phyloP scores from a whole-genome alignment of 177 flowering plant species.

The Telopea speciosissima region DNA sequence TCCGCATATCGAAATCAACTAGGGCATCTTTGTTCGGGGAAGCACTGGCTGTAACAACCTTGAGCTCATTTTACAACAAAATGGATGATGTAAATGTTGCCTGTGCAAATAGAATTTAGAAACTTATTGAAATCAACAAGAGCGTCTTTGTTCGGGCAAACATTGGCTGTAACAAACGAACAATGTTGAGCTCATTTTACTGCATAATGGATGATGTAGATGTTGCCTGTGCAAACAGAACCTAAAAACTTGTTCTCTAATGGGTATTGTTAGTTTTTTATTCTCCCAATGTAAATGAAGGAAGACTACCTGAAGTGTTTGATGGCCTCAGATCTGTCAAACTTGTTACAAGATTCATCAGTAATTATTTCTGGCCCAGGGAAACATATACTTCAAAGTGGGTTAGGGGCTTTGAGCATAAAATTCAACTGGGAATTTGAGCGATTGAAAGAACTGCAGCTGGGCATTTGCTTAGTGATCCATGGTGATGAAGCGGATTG shows the following conservation, averaged over 20 bases:
- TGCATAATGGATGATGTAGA: slow-evolving; percentile 24
- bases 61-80: slow-evolving; percentile 52
- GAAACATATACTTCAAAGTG: not conserved
- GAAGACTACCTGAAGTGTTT: not conserved
- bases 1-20: slow-evolving; percentile 58
- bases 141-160: not conserved
- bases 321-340: too few species aligned
- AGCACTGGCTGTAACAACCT: slow-evolving; percentile 60
- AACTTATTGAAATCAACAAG: not conserved
- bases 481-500: too few species aligned
- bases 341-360: too few species aligned
- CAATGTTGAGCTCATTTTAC: not conserved
- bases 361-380: not conserved
- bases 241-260: slow-evolving; percentile 14
- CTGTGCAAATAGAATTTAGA: slow-evolving; percentile 29
- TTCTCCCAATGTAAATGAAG: not conserved
- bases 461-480: not conserved
- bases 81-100: slow-evolving; percentile 35
- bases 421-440: not conserved
- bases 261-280: not conserved
- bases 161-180: not conserved
- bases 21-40: slow-evolving; percentile 80
- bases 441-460: not conserved
- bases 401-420: not conserved
- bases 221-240: slow-evolving; percentile 33